Evolutionary conservation across 305 asterid genomes (phyloP), one percentile per base, ranked within the genome.

Genomic region (Fraxinus nigra): DNA sequence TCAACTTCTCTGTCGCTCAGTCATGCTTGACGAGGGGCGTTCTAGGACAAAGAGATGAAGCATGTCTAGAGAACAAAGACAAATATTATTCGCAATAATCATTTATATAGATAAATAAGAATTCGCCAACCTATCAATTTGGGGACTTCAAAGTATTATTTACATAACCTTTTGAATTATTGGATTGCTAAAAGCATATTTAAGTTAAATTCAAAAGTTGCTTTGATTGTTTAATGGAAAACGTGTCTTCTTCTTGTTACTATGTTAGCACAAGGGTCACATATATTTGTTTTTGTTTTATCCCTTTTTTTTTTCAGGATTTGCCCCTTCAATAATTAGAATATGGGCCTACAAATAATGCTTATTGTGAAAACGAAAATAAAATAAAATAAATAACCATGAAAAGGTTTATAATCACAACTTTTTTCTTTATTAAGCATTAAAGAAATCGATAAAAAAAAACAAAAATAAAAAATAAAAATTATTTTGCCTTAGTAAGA

Each of bases 301-400:
- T 54, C 65, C 24, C 0, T 81, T 34, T 33, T 80, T 77, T 33
- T 37, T 9, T 38, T 1, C 13, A 70, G 40, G 46, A 43, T 46
- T 22, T 74, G 75, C 51, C 85, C 70, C 78, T 78, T 74, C 75
- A 84, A 74, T 78, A 82, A 75, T 74, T 78, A 78, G 33, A 54
- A 46, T 35, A n/a, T 0, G 80, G 82, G 1, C 85, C 80, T 26
- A 65, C 35, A 26, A 65, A 65, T 26, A 65, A 24, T 65, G 34
- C 33, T 26, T 65, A 65, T 8, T 65, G 30, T 1, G 9, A 24
- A 24, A 22, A 63, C 5, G 0, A 65, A 65, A 24, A 24, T 26
- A 3, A 22, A 10, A 9, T 10, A 10, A 2, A 22, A 22, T 6
- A 28, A 28, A 28, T 28, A 28, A 28, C 32, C 16, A 20, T 16